Conservation (phyloP, 805 yeast genomes). For the Myxozyma sirexii region DNA sequence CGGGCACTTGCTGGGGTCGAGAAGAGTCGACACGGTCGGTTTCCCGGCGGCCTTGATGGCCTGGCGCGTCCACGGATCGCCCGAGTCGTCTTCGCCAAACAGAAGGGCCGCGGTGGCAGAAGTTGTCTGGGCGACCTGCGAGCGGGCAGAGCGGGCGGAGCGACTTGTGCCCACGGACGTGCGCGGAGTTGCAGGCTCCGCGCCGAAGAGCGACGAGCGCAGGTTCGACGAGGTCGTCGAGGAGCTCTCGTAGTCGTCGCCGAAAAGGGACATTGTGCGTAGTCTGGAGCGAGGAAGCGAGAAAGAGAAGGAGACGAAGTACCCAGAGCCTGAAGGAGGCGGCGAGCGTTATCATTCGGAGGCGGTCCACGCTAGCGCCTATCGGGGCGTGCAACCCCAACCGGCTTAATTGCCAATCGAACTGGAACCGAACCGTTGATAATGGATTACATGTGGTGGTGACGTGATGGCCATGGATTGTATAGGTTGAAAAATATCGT, state of each 20-base stretch:
- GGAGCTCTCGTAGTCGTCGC: constrained; percentile 36
- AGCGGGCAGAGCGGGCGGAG: constrained; percentile 11
- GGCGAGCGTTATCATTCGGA: constrained; percentile 9
- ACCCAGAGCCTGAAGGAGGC: neutral
- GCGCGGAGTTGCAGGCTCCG: constrained; percentile 13
- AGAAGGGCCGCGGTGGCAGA: constrained; percentile 14
- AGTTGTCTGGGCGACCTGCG: neutral
- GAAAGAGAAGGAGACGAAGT: neutral
- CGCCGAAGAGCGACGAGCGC: constrained; percentile 22
- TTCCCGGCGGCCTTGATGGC: constrained; percentile 14
- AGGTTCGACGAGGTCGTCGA: constrained; percentile 18
- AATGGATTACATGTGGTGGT: too few relatives aligned
- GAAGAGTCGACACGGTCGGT: constrained; percentile 32
- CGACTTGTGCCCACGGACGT: constrained; percentile 18
- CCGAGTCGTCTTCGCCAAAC: constrained; percentile 20
- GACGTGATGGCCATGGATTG: too few relatives aligned
- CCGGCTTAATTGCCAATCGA: neutral
- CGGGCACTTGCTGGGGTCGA: constrained; percentile 30
- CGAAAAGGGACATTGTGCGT: constrained; percentile 33
- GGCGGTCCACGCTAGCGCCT: constrained; percentile 9
- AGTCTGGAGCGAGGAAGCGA: neutral
- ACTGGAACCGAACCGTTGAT: neutral
- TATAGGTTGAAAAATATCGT: too few relatives aligned
- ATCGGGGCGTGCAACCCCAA: neutral
- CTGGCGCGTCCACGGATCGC: constrained; percentile 15